phyloP scores from a whole-genome alignment of 306 rosid species.

The Geum urbanum region DNA sequence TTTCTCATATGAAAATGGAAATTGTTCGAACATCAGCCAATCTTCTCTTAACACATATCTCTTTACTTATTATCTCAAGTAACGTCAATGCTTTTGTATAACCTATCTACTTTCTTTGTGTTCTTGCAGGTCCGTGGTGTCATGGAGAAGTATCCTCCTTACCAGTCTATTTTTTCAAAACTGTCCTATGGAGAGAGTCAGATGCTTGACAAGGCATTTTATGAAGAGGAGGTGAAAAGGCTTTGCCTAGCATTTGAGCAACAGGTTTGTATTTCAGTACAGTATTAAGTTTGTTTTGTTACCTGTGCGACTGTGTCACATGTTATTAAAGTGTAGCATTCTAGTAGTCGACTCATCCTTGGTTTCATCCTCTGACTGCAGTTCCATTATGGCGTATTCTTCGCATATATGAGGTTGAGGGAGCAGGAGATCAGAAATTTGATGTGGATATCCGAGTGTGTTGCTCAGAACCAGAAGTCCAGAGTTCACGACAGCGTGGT shows the following conservation, averaged over 20 bases:
- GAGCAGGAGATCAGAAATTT: slow-evolving; percentile 95
- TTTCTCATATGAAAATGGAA: neutral
- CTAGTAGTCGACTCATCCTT: neutral
- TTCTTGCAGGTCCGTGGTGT: slow-evolving; percentile 69
- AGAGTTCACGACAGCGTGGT: slow-evolving; percentile 97
- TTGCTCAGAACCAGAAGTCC: slow-evolving; percentile 96
- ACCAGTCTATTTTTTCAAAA: slow-evolving; percentile 83
- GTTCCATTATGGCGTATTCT: slow-evolving; percentile 96
- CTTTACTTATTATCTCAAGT: neutral
- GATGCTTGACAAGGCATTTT: slow-evolving; percentile 97
- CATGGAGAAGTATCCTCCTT: slow-evolving; percentile 94
- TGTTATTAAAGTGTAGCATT: neutral
- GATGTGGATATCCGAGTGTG: slow-evolving; percentile 98
- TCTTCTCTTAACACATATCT: neutral
- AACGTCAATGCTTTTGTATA: neutral
- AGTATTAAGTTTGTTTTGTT: too few species aligned
- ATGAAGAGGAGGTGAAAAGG: slow-evolving; percentile 99
- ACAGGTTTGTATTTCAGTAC: slow-evolving; percentile 50
- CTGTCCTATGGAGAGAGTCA: slow-evolving; percentile 93
- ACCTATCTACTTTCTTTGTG: neutral
- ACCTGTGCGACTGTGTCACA: neutral
- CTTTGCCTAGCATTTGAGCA: slow-evolving; percentile 94
- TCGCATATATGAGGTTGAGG: slow-evolving; percentile 96
- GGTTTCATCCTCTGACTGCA: slow-evolving; percentile 38
- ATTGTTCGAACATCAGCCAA: neutral